Evolutionary conservation across 202 grass and related monocot genomes (phyloP).

Genomic region (Bolboschoenoplectus hybrid): DNA sequence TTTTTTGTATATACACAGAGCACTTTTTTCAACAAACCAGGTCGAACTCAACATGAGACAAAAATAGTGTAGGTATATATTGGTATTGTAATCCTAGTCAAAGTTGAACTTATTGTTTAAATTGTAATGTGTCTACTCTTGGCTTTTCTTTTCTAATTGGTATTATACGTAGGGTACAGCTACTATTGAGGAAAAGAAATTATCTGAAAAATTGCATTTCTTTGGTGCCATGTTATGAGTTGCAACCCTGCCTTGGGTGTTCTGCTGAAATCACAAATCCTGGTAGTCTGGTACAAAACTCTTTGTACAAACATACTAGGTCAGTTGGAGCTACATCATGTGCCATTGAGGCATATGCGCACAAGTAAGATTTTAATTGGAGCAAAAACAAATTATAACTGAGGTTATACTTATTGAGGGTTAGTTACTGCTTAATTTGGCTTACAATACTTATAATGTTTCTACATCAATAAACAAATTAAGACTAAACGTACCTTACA

Average conservation of each 20-base stretch:
- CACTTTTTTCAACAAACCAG: constrained; percentile 1
- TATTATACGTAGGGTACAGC: background rate
- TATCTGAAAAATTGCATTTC: background rate
- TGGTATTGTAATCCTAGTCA: background rate
- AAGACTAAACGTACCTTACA: constrained; percentile 58
- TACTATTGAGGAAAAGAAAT: background rate
- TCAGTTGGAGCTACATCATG: background rate
- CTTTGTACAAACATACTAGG: background rate
- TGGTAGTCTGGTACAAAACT: background rate
- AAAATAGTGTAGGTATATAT: background rate
- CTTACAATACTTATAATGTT: constrained; percentile 15
- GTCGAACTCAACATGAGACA: background rate
- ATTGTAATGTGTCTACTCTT: background rate
- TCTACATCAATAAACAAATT: constrained; percentile 10
- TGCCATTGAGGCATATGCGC: background rate
- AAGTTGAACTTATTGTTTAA: background rate
- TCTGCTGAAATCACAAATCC: background rate
- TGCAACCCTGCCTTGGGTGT: background rate
- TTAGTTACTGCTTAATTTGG: constrained; percentile 39
- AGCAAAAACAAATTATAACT: constrained; percentile 6
- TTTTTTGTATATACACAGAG: constrained; percentile 13
- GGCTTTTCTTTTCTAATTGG: background rate
- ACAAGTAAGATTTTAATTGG: background rate
- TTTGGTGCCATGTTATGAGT: background rate
- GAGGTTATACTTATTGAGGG: background rate